Evolutionary conservation across 73 alveolate genomes (phyloP).

Genomic region (Tetrahymena borealis): DNA sequence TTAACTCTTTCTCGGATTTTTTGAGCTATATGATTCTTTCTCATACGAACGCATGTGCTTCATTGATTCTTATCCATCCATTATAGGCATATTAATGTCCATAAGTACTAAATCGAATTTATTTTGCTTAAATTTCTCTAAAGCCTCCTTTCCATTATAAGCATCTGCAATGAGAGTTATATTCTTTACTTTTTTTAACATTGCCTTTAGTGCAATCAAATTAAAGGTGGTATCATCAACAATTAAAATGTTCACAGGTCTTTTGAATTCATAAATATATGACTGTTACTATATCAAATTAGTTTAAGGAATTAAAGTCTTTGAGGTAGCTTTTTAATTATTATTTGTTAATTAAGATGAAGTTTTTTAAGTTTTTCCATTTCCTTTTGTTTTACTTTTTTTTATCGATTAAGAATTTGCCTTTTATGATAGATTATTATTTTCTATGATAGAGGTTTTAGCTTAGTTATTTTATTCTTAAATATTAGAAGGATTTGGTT

Average conservation of each 20-base stretch:
- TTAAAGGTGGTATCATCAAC: not conserved
- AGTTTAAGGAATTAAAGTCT: not conserved
- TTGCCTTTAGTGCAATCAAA: not conserved
- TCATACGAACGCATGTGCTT: not conserved
- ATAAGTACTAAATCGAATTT: not conserved
- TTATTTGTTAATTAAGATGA: not conserved
- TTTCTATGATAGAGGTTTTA: no score
- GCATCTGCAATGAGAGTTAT: not conserved
- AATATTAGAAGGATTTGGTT: no score
- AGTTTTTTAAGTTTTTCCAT: no score
- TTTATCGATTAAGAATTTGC: no score
- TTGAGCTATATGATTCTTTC: not conserved
- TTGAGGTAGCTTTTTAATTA: not conserved
- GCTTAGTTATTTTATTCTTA: no score
- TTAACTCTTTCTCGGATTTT: not conserved
- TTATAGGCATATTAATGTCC: constrained; percentile 2
- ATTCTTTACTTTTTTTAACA: not conserved
- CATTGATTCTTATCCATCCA: not conserved
- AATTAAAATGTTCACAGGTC: not conserved
- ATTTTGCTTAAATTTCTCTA: not conserved
- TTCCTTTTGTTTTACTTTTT: no score
- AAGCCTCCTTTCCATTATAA: constrained; percentile 4
- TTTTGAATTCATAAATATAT: not conserved
- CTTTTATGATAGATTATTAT: no score
- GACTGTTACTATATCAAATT: not conserved